phyloP scores from a whole-genome alignment of 441 rosid species.

The Codiaeum variegatum region DNA sequence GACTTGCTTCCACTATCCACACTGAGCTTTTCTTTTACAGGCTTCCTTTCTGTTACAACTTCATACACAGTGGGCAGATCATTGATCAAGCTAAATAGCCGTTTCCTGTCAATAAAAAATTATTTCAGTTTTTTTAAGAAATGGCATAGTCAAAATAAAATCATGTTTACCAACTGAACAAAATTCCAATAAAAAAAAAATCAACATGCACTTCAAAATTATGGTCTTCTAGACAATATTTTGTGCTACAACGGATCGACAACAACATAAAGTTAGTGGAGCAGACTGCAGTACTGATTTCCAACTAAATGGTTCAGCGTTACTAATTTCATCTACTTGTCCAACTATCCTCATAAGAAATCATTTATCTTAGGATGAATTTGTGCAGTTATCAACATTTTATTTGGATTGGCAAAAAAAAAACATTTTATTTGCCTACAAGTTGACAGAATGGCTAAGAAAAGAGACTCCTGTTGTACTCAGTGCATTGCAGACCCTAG shows the following conservation, averaged over 20 bases:
- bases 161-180: not conserved
- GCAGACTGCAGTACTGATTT: not conserved
- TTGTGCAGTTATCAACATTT: not conserved
- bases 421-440: not conserved
- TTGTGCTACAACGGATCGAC: not conserved
- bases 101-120: constrained; percentile 47
- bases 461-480: not conserved
- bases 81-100: constrained; percentile 69
- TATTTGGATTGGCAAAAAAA: not conserved
- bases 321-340: not conserved
- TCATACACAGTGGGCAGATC: constrained; percentile 80
- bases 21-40: constrained; percentile 58
- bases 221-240: not conserved
- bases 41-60: constrained; percentile 63
- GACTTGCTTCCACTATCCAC: constrained; percentile 35
- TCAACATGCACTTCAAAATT: constrained; percentile 6
- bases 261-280: not conserved
- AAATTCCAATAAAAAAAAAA: not conserved
- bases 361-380: not conserved
- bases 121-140: not conserved
- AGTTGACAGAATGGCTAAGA: not conserved
- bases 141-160: not conserved
- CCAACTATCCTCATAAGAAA: not conserved
- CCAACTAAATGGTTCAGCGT: not conserved
- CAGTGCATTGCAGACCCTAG: not conserved